Evolutionary conservation across 1,139 yeast species (phyloP), one percentile per base, ranked within the genome.

Genomic region (Pichia sp.): DNA sequence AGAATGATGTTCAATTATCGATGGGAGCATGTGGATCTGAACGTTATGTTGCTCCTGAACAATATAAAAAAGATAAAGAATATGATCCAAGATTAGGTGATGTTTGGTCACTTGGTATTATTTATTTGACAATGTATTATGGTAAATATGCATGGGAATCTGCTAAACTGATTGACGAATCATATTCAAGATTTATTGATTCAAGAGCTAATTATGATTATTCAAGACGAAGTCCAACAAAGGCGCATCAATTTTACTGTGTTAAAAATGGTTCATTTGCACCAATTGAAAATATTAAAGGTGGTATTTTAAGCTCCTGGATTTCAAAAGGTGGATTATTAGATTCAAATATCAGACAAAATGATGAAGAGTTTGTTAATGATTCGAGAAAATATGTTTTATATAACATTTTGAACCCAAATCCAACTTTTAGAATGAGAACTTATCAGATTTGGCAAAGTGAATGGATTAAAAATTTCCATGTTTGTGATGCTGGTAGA

Each of bases 21-120:
- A 63, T 67, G 9, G 87, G 87, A 2, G 81, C 85, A 0, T 74
- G 78, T 63, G 97, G 97, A 3, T 85, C 86, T 3, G 86, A 78
- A 53, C 84, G 89, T 2, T 83, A 81, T 63, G 83, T 83, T 61
- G 79, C 88, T 0, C 90, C 90, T 0, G 90, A 83, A 59, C 86
- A 82, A 58, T 79, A 74, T 56, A 50, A 53, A 5, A 60, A 63
- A 3, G 63, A 64, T 11, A 63, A 61, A 25, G 76, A 75, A 34
- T 80, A 79, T 58, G 84, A 83, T 48, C 78, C 85, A 29, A 62
- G 81, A 51, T 67, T 73, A 41, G 84, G 81, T 44, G 90, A 83
- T 61, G 73, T 79, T 50, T 83, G 89, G 89, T 80, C 87, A 5
- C 66, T 80, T 43, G 90, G 88, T 43, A 72, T 83, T 1, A 70